Base-by-base conservation (phyloP, 495 filamentous ascomycete genomes). In the Hypoxylon subgilvum region DNA sequence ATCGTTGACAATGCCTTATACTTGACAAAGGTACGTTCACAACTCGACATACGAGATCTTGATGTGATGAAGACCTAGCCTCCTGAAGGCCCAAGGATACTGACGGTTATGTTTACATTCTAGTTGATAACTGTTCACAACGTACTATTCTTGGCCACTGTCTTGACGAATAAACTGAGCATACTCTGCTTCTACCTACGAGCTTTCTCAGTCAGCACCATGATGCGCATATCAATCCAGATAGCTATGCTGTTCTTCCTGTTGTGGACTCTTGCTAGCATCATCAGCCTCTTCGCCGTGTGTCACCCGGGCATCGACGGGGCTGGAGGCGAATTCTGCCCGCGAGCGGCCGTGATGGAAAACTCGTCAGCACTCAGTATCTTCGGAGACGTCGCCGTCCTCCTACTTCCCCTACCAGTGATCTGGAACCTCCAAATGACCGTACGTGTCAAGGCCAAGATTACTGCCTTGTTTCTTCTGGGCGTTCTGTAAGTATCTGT, bases 391-490 rank as follows among this genome's bases (percentile, higher is more conserved):
- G 46, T 74, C 5, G 56, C 72, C 10, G 65, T 74, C 12, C 41
- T 74, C 3, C 46, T 56, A 25, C 25, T 74, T 8, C 72, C 72
- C 7, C 60, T 74, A 22, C 72, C 72, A 2, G 59, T 68, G 18
- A 53, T 72, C 31, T 72, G 72, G 72, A 46, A 43, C 0, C 34
- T 74, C 2, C 56, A 72, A n/a, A 65, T 67, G 61, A 61, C 57
- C 1, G 51, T 7, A 12, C 41, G 44, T 1, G 54, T 65, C 18
- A 73, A 67, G 38, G 40, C 66, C 31, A 58, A 61, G 1, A 35
- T 73, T 19, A 70, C 30, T 7, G 30, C 51, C 5, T 31, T 59
- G n/a, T 35, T 55, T 6, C 19, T 55, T 4, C 30, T 55, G 22
- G 51, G 51, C 1, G 5, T 55, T 10, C 4, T 55, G 69, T 48